Evolutionary conservation across 2,329 filamentous ascomycete genomes (phyloP), one percentile per base, ranked within the genome.

Genomic region (Ambrosiella beaveri): DNA sequence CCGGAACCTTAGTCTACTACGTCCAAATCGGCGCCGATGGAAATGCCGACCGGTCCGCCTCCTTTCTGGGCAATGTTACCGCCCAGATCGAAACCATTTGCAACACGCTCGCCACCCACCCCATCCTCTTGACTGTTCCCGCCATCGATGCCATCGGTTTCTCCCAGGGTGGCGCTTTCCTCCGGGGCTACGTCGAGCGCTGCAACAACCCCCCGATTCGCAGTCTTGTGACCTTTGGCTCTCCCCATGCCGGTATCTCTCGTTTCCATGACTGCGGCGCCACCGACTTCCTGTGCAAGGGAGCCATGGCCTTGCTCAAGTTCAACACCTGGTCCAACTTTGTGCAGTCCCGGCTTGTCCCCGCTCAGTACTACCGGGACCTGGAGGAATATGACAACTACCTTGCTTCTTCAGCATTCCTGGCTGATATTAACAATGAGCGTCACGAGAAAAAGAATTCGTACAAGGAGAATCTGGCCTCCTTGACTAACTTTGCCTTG

Each of bases 341-440:
- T 64, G 86, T 93, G 5, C 93, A 97, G 74, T 75, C 74, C 56
- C 79, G 80, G 15, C 75, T 97, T 7, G 87, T 98, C 3, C 93
- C 93, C 0, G 91, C 93, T 38, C 93, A 98, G 73, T 98, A 98
- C 74, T 97, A 85, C 74, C 85, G 91, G 56, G 80, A 90, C 63
- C 79, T 79, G 61, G 68, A 74, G 60, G 73, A 89, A 67, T 70
- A 88, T 68, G 79, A 82, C 0, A 71, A 75, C 37, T 98, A 97
- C 67, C 78, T 97, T 17, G 80, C 83, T 63, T 69, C 81, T 67
- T 93, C 86, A 65, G 91, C 90, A 68, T 96, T 94, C 70, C 75
- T 98, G 7, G 93, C 91, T 8, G 91, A 97, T 67, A 84, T 97
- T 71, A 98, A 98, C 71, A 97, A 97, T 69, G 93, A 98, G 77